Percentiles rank a stretch among this genome's conserved stretches.
Conservation (phyloP, 129 eudicot genomes). For the Artemisia argyi region DNA sequence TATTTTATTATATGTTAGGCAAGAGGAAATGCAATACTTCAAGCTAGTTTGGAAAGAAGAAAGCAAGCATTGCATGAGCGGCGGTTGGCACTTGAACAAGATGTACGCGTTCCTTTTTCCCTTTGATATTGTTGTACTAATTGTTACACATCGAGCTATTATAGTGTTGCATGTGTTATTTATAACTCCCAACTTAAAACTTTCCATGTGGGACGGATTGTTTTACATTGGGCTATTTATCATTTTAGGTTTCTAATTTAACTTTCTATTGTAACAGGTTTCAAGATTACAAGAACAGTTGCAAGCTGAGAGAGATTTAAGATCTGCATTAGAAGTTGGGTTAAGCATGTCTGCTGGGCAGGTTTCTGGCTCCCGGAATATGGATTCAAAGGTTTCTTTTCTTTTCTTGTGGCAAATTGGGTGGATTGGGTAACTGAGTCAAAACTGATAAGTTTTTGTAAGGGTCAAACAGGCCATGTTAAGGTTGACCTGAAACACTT, state of each 20-base stretch:
- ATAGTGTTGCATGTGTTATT: no score
- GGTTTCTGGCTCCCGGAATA: slow-evolving; percentile 65
- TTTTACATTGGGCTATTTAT: no score
- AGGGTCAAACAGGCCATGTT: no score
- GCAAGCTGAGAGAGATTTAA: slow-evolving; percentile 96
- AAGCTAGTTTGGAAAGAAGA: slow-evolving; percentile 97
- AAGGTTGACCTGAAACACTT: not conserved
- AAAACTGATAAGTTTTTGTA: no score
- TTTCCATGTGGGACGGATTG: no score
- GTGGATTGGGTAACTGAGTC: no score
- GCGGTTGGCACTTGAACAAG: slow-evolving; percentile 96
- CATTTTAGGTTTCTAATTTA: slow-evolving; percentile 10
- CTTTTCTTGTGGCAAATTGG: not conserved
- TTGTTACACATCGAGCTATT: not conserved
- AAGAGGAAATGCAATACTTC: slow-evolving; percentile 91
- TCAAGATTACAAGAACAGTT: slow-evolving; percentile 96
- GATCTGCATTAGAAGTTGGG: slow-evolving; percentile 95
- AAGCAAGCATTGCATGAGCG: slow-evolving; percentile 97
- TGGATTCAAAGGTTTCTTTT: slow-evolving; percentile 86
- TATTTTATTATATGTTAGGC: slow-evolving; percentile 50
- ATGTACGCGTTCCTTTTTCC: slow-evolving; percentile 46
- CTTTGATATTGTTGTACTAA: slow-evolving; percentile 1
- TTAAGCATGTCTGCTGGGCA: slow-evolving; percentile 95
- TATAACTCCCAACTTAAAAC: no score
- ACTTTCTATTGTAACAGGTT: slow-evolving; percentile 42